Percentiles rank a stretch among this genome's conserved stretches.
Evolutionary conservation across 2,329 filamentous ascomycete genomes (phyloP).

Genomic region (Beauveria sp.): DNA sequence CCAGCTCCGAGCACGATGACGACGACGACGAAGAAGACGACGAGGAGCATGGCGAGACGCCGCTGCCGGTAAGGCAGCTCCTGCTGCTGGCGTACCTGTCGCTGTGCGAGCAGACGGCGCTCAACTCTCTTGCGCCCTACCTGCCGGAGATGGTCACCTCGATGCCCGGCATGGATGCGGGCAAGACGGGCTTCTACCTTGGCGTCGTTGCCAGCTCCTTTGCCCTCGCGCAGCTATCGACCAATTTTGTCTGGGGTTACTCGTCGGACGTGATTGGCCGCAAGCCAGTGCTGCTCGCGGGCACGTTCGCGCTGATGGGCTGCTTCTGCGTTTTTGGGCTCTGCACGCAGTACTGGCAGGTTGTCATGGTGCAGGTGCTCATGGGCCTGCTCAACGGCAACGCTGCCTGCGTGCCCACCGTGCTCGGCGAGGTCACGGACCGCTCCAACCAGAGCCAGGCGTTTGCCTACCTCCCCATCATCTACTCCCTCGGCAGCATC

Average conservation of each 20-base stretch:
- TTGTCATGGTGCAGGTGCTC: constrained; percentile 73
- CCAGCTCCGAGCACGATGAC: constrained; percentile 18
- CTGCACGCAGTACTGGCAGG: constrained; percentile 73
- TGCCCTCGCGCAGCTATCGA: constrained; percentile 83
- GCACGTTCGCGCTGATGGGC: constrained; percentile 71
- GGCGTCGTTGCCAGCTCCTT: constrained; percentile 86
- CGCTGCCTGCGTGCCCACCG: constrained; percentile 87
- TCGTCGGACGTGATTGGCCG: constrained; percentile 59
- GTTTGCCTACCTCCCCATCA: constrained; percentile 88
- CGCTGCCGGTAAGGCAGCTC: constrained; percentile 76
- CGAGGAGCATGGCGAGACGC: constrained; percentile 42
- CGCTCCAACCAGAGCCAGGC: constrained; percentile 88
- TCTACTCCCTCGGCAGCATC: constrained; percentile 93
- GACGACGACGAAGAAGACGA: neutral
- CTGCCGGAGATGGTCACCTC: constrained; percentile 83
- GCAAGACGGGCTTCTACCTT: constrained; percentile 76
- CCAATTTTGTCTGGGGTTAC: constrained; percentile 64
- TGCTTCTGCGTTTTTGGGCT: constrained; percentile 87
- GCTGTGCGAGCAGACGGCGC: constrained; percentile 86
- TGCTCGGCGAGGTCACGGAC: constrained; percentile 89
- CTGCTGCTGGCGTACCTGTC: constrained; percentile 80
- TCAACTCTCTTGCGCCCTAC: constrained; percentile 95
- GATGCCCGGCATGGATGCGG: constrained; percentile 70
- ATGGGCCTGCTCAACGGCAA: constrained; percentile 97
- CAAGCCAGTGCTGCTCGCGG: constrained; percentile 67